Base-by-base conservation (phyloP, 768 basidiomycete species). In the Mycena latifolia region DNA sequence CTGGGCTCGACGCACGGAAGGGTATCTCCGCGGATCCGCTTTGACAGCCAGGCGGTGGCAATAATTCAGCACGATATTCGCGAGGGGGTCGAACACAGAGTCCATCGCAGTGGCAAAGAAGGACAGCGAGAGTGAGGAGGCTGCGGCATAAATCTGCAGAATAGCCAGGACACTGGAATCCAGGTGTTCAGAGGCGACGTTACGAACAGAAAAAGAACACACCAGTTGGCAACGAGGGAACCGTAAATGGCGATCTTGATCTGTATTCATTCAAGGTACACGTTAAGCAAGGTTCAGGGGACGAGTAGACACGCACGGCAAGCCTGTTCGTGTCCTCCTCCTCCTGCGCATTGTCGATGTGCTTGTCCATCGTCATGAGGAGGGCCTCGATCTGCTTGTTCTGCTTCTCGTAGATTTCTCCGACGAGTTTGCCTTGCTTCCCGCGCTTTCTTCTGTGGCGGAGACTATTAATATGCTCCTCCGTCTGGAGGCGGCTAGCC, bases 31-130 rank as follows among this genome's bases (percentile, higher is more conserved):
- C 14, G 46, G 61, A 46, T 69, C 69, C 7, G 48, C 64, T n/a
- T 25, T 22, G 4, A 66, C 25, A 24, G 69, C 69, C 55, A 85
- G 84, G 56, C 80, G 77, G 74, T 90, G 85, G 8, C 88, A 75
- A 71, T 77, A 84, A 66, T 78, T 77, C 9, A 86, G 77, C n/a
- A 63, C 54, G 14, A 84, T 58, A 61, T 85, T 86, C 65, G 82
- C 82, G 20, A 81, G 78, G 29, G 83, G 76, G 64, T 86, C 86
- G 62, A 79, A 84, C 12, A 87, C 74, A 5, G 87, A 84, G 74
- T 90, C 89, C 61, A 88, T 84, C 11, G 81, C 84, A 4, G 87
- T 89, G 8, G 88, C 88, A 52, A 90, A 83, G 61, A 90, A 76
- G 2, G 88, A 87, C 11, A 91, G 79, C 0, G 87, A 88, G 1